Evolutionary conservation across 2,329 filamentous ascomycete species (phyloP), one percentile per base, ranked within the genome.

Genomic region (Aspergillus ibericus): DNA sequence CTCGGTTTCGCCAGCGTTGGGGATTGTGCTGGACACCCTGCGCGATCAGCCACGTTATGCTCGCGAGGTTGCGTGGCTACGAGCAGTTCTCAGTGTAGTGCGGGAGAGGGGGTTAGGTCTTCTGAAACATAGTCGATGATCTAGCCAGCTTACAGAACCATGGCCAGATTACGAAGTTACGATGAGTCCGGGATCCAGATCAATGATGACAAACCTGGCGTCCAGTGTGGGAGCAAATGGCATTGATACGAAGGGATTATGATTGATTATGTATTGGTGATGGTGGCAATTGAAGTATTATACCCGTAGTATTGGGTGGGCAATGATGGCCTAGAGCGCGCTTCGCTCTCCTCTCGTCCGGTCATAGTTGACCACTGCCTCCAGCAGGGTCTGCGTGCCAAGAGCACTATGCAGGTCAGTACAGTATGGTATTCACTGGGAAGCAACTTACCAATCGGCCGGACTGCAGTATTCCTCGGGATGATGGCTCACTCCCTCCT

Each of bases 401-500:
- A 72, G 53, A 29, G 68, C 66, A 64, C 69, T 72, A 42, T 16
- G 29, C n/a, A 22, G 38, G 49, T 56, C 8, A 52, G n/a, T 16
- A 36, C n/a, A 22, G 9, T 0, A 16, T 3, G 16, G 2, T 1
- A 3, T 27, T 3, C 1, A n/a, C 16, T 1, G 4, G 29, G 1
- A 1, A 22, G 8, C 6, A 8, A 68, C 68, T 61, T 63, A 72
- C 69, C 69, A 72, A 53, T 73, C 63, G 20, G 83, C 81, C 0
- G 78, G 77, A n/a, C 74, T 79, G 27, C 82, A 82, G 61, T 83
- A 85, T 65, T 86, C 85, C 12, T 80, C 75, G 3, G 85, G 84
- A 62, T 86, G 81, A 66, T 87, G 84, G 60, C 81, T 84, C 16
- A 87, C 74, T 0, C 85, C 85, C 57, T 84, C 79, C 64, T 75